Base-by-base conservation (phyloP, 192 early-diverging fungal species). In the Dispira simplex region DNA sequence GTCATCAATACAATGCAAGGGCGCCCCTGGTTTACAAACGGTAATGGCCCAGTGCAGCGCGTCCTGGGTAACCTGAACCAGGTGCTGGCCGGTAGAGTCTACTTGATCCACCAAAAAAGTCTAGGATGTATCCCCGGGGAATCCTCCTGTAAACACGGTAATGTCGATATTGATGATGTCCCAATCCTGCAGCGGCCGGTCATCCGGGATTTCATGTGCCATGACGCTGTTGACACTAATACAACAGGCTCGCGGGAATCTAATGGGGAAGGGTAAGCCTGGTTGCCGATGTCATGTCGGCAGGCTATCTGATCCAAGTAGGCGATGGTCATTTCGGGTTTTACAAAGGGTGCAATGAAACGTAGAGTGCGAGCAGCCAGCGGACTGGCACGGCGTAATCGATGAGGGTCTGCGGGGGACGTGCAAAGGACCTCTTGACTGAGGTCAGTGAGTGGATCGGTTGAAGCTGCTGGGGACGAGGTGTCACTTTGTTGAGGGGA, bases 181-280 rank as follows among this genome's bases (percentile, higher is more conserved):
- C 47, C 90, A 85, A 23, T 80, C 68, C 12, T 67, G 59, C 46
- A 91, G 65, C n/a, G 71, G 73, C 43, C 85, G 79, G 8, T 64
- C 8, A 52, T 85, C 81, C 11, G 85, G 85, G 54, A 81, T 87
- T 0, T 88, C 88, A 67, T 92, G 90, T 0, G 84, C 86, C 60
- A 92, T 84, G 43, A 92, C 77, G 73, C 90, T 92, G 74, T 90
- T 90, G 58, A 89, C 69, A 65, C 84, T 87, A 14, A 87, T 91
- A 69, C 88, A 92, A 4, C 88, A 70, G 5, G 88, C 81, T 58
- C 73, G 75, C 16, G 90, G 88, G 65, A 86, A 92, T 0, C 84
- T 9, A 92, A 74, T n/a, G 88, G 87, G 26, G 85, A 87, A 23
- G 88, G 87, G 47, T 88, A 89, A 1, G 83, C 88, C 20, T 67